Evolutionary conservation across 1,284 basidiomycete genomes (phyloP), one percentile per base, ranked within the genome.

Genomic region (Dichomitus squalens): DNA sequence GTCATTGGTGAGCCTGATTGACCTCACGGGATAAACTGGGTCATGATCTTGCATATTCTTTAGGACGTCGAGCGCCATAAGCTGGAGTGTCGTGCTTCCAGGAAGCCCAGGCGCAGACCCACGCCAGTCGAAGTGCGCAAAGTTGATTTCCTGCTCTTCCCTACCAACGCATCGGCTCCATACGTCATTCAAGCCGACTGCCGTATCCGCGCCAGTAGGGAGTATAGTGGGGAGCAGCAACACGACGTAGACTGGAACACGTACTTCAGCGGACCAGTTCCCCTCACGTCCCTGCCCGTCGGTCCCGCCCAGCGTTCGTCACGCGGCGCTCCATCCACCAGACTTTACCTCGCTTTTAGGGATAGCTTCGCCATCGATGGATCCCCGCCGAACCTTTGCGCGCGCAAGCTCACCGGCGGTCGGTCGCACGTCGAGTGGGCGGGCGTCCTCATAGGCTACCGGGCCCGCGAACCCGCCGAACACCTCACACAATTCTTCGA

Each of bases 291-390:
- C 9, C 46, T 7, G 25, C 44, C 46, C 8, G 27, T 47, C 9
- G 46, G 29, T 6, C 23, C 9, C 20, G 20, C 39, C 39, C 20
- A 40, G 20, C 21, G 11, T 23, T 12, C 23, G 21, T 40, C 39
- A 14, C 8, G 11, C 7, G 23, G 39, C 20, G 39, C 39, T 12
- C 39, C 39, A 14, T 33, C 41, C 7, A 49, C 49, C 29, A 31
- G 58, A 34, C 58, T 59, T 50, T 56, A 53, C 53, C 44, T 59
- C 40, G 39, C 39, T 2, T 58, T 57, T 53, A 29, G 40, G 53
- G 25, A 48, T 21, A 18, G 31, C 39, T 44, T 31, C 29, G 31
- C 58, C 20, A 20, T 38, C 31, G 39, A 52, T 34, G 46, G 20
- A 14, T 8, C 55, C 2, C 55, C 44, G n/a, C 20, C 29, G 2